phyloP scores from a whole-genome alignment of 73 alveolate genomes.

The Stentor coeruleus region DNA sequence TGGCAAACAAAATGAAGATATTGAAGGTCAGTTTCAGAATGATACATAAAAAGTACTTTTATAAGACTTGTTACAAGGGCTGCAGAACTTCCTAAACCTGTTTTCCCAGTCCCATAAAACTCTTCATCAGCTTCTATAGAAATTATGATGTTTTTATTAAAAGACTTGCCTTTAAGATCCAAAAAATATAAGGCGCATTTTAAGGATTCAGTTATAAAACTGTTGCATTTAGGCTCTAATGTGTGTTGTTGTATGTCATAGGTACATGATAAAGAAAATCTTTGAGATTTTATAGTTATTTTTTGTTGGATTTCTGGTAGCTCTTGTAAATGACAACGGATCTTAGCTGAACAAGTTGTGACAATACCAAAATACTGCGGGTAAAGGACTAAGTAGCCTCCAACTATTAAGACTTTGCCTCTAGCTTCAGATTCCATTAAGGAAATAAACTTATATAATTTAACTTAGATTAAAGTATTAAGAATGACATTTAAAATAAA shows the following conservation, averaged over 20 bases:
- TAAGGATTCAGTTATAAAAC: neutral
- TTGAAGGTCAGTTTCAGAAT: neutral
- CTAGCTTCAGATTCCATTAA: conserved; percentile 7
- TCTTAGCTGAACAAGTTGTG: neutral
- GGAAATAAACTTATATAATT: no score
- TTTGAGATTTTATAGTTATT: neutral
- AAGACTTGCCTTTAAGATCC: neutral
- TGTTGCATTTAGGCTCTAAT: neutral
- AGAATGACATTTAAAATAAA: no score
- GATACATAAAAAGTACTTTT: neutral
- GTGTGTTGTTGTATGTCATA: neutral
- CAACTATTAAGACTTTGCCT: conserved; percentile 32
- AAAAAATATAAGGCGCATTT: neutral
- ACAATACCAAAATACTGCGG: conserved; percentile 25
- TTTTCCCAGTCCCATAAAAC: conserved; percentile 15
- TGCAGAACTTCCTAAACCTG: conserved; percentile 44
- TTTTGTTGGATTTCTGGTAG: neutral
- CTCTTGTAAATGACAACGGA: neutral
- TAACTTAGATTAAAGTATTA: no score
- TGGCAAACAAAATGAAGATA: neutral
- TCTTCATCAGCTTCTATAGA: conserved; percentile 9
- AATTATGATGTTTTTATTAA: neutral
- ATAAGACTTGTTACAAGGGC: conserved; percentile 28
- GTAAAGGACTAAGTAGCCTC: conserved; percentile 26
- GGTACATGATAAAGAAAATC: neutral